Percentiles rank a stretch among this genome's conserved stretches.
Conservation (phyloP, 805 yeast genomes). For the Saturnispora saitoi region DNA sequence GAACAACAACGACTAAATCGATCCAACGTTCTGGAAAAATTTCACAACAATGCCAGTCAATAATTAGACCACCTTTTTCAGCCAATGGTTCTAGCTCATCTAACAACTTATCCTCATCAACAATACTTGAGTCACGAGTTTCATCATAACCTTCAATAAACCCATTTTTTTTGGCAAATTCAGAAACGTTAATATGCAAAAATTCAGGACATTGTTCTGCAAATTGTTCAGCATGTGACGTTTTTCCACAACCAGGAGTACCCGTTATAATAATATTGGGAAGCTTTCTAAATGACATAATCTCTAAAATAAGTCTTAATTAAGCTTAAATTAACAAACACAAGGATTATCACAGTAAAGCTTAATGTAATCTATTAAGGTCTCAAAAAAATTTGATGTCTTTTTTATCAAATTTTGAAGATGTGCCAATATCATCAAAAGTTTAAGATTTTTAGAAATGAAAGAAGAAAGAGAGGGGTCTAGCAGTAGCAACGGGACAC, state of each 20-base stretch:
- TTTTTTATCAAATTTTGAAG: neutral
- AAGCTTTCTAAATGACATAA: conserved; percentile 27
- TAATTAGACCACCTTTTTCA: conserved; percentile 76
- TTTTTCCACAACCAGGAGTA: conserved; percentile 87
- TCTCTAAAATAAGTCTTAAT: too few relatives aligned
- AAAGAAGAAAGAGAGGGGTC: conserved; percentile 2
- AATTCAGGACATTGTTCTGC: conserved; percentile 43
- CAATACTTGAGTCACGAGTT: conserved; percentile 75
- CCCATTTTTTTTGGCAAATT: conserved; percentile 67
- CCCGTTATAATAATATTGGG: conserved; percentile 90
- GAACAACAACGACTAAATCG: conserved; percentile 83
- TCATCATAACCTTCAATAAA: conserved; percentile 83
- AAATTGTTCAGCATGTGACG: conserved; percentile 56
- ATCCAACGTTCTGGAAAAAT: conserved; percentile 87
- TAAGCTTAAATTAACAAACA: too few relatives aligned
- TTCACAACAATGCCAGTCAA: conserved; percentile 98
- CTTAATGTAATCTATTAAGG: neutral
- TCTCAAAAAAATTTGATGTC: too few relatives aligned
- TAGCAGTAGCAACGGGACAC: neutral
- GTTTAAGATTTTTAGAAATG: neutral
- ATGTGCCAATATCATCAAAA: neutral
- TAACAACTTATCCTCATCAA: conserved; percentile 82
- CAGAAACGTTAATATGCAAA: conserved; percentile 59
- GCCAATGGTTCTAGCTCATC: conserved; percentile 74
- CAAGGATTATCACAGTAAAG: too few relatives aligned